Evolutionary conservation across 1,284 basidiomycete species (phyloP).

Genomic region (Cronartium quercuum): DNA sequence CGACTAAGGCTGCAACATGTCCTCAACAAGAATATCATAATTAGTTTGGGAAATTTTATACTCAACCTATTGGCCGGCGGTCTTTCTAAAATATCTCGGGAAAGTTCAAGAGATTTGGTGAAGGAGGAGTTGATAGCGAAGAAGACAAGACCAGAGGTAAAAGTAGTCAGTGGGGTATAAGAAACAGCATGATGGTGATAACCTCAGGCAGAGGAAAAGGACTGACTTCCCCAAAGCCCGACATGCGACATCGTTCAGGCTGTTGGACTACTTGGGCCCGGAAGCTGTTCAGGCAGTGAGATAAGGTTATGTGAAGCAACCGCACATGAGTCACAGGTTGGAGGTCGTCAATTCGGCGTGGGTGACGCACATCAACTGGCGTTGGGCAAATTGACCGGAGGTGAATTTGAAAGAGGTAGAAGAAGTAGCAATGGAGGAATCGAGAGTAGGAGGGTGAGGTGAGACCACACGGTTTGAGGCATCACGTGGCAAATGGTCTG

Average conservation of each 20-base stretch:
- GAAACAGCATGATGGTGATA: background rate
- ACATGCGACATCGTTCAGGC: background rate
- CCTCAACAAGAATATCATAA: too few species aligned
- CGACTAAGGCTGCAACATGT: too few species aligned
- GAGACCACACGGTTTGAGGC: background rate
- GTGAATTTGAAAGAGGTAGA: background rate
- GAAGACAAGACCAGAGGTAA: background rate
- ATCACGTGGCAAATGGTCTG: background rate
- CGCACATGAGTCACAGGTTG: background rate
- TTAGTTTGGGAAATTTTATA: background rate
- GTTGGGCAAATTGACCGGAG: background rate
- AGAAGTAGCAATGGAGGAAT: background rate
- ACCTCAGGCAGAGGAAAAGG: background rate
- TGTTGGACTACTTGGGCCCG: constrained; percentile 1
- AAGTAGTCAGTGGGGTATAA: too few species aligned
- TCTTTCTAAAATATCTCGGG: background rate
- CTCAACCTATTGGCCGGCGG: constrained; percentile 4
- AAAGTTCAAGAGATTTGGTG: background rate
- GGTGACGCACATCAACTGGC: background rate
- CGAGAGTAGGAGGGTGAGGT: background rate
- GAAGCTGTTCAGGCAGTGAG: background rate
- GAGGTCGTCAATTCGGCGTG: background rate
- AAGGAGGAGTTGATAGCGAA: background rate
- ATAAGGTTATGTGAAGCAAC: background rate
- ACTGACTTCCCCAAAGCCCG: constrained; percentile 1